These are phyloP conservation scores for Adansonia gregorii DNA, from an alignment of 441 rosid species.

Conservation along the genomic window DNA sequence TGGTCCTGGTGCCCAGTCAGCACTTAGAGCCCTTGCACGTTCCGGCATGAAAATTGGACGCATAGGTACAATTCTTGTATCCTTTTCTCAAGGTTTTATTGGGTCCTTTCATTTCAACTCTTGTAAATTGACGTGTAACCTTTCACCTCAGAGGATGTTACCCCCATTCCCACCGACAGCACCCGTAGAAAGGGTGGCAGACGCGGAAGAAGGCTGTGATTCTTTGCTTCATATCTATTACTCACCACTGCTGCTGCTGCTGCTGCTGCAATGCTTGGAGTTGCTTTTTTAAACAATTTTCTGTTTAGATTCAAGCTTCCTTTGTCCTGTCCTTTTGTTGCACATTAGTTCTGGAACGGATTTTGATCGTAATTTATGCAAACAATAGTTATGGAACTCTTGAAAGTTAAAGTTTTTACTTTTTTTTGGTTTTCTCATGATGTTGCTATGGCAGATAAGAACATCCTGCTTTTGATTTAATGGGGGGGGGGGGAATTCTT, in stretches of 20 bases:
- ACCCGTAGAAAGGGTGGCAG: slow-evolving; percentile 71
- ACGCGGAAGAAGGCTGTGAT: slow-evolving; percentile 64
- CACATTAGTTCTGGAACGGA: slow-evolving; percentile 20
- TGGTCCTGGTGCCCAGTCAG: slow-evolving; percentile 79
- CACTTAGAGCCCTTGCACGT: slow-evolving; percentile 76
- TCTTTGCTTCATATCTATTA: not conserved
- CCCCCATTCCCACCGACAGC: slow-evolving; percentile 68
- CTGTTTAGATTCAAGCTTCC: not conserved
- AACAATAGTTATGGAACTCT: not conserved
- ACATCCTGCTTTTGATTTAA: not conserved
- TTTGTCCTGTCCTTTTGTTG: not conserved
- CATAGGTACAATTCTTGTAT: slow-evolving; percentile 42
- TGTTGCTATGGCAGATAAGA: not conserved
- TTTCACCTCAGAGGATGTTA: slow-evolving; percentile 57
- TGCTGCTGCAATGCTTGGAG: not conserved
- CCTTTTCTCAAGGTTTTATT: not conserved
- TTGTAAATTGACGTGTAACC: not conserved
- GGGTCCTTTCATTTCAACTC: not conserved
- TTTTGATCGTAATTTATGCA: not conserved
- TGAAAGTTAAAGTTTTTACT: not conserved
- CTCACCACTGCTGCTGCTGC: not conserved
- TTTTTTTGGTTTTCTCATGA: not conserved
- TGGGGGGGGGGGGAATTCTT: not conserved
- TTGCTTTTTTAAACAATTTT: slow-evolving; percentile 17
- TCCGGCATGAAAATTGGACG: slow-evolving; percentile 80